These are phyloP conservation scores for Penicillium pancosmium DNA, from an alignment of 495 filamentous ascomycete genomes.

Conservation along the genomic window DNA sequence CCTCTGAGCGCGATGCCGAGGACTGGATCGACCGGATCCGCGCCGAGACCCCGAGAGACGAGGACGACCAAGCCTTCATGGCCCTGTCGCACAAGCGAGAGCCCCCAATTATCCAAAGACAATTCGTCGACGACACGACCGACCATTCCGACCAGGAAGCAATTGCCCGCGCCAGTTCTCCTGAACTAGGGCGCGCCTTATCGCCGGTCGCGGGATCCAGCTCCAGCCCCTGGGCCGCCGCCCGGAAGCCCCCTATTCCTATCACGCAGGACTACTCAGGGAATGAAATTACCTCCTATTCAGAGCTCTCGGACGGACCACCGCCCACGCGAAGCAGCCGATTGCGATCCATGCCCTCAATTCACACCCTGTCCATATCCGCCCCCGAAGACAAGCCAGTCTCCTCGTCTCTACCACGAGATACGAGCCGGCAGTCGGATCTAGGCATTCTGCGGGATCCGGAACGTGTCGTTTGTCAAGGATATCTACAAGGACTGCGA, in stretches of 20 bases:
- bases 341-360: conserved; percentile 38
- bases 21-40: conserved; percentile 88
- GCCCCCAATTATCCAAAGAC: conserved; percentile 35
- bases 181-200: conserved; percentile 41
- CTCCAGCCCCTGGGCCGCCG: not conserved
- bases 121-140: conserved; percentile 49
- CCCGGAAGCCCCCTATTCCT: conserved; percentile 50
- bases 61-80: conserved; percentile 80
- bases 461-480: conserved; percentile 86
- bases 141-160: conserved; percentile 44
- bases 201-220: conserved; percentile 27
- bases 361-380: conserved; percentile 35
- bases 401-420: conserved; percentile 41
- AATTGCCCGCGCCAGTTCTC: conserved; percentile 45
- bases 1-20: conserved; percentile 70
- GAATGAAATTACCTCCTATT: conserved; percentile 84
- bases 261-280: conserved; percentile 79
- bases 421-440: conserved; percentile 58
- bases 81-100: conserved; percentile 50
- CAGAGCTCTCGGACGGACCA: conserved; percentile 81
- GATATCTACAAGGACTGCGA: conserved; percentile 83
- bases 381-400: conserved; percentile 32
- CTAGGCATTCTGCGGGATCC: conserved; percentile 60
- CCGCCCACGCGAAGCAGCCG: conserved; percentile 28
- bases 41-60: conserved; percentile 76